A percentile compares a stretch with the other conserved stretches of the same genome.
Evolutionary conservation across 768 basidiomycete species (phyloP).

Genomic region (Podaxis sp.): DNA sequence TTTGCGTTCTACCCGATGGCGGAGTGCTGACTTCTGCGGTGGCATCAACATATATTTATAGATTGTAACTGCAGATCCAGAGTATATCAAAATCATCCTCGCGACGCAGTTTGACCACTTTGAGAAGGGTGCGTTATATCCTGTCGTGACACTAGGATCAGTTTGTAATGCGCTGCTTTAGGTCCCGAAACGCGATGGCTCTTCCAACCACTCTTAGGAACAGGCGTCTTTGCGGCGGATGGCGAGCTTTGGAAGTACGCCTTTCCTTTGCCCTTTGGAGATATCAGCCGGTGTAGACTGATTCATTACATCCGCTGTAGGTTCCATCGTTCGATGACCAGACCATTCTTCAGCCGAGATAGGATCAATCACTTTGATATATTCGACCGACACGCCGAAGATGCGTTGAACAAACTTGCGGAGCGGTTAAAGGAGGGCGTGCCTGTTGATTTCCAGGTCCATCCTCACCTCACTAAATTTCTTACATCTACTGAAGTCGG

Average conservation of each 20-base stretch:
- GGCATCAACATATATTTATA: slow-evolving; percentile 14
- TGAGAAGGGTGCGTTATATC: slow-evolving; percentile 26
- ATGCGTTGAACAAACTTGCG: slow-evolving; percentile 40
- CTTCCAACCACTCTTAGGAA: slow-evolving; percentile 33
- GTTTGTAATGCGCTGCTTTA: slow-evolving; percentile 3
- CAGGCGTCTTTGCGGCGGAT: slow-evolving; percentile 52
- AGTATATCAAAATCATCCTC: slow-evolving; percentile 31
- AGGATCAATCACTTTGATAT: slow-evolving; percentile 57
- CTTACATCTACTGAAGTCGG: neutral
- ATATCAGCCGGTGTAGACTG: too few relatives aligned
- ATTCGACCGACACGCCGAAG: slow-evolving; percentile 50
- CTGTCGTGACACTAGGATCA: neutral
- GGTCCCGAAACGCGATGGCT: slow-evolving; percentile 19
- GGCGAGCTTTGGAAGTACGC: slow-evolving; percentile 62
- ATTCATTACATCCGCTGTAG: slow-evolving; percentile 14
- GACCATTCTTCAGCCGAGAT: slow-evolving; percentile 64
- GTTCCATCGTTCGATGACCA: slow-evolving; percentile 60
- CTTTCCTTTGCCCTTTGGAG: neutral
- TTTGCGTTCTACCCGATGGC: neutral
- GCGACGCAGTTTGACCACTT: slow-evolving; percentile 38
- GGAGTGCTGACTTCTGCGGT: neutral
- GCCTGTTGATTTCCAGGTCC: slow-evolving; percentile 57
- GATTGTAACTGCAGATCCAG: neutral
- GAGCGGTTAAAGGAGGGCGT: slow-evolving; percentile 38
- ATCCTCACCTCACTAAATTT: neutral